Base-by-base conservation (phyloP, 2,329 filamentous ascomycete genomes). In the Xylaria polymorpha region DNA sequence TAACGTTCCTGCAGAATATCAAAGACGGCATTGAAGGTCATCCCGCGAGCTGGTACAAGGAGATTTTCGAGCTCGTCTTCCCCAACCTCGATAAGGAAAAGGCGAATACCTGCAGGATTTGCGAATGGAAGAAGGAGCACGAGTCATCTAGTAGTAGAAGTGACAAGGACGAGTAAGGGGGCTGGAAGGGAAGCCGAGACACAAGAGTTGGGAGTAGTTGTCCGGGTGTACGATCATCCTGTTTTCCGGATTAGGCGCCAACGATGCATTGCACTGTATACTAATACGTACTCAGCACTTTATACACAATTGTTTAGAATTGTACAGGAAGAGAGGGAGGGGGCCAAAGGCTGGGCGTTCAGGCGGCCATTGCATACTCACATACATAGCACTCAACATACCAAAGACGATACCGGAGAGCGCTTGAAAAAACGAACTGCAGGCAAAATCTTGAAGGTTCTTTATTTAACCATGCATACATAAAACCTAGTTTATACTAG, bases 11-110 rank as follows among this genome's bases (percentile, higher is more conserved):
- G 67, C 79, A 99, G 96, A 98, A 98, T 79, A 99, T 99, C 85
- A 99, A 98, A 83, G 89, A 97, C 77, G 94, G 94, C 74, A 93
- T 99, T 71, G 91, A 97, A 81, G 96, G 97, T 77, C 92, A 91
- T 74, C 92, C 96, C 0, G 95, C 95, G 20, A 90, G 88, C 77
- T 99, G 96, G 96, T 99, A 98, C 84, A 87, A 87, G 7, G 94
- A 99, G 74, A 93, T 99, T 60, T 98, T 98, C 80, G 88, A 95
- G 71, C 86, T 97, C 70, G 90, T 98, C 74, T 99, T 99, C 85
- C 90, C 93, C 44, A 85, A 92, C 72, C 81, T 98, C 20, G 92
- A 98, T 81, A 85, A 84, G 70, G 86, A 91, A 50, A 82, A 88
- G 69, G 94, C 92, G 70, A 96, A 92, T 80, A 87, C 85, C 72